phyloP scores from a whole-genome alignment of 805 yeast species.

The Kodamaea hsintzibuensis region DNA sequence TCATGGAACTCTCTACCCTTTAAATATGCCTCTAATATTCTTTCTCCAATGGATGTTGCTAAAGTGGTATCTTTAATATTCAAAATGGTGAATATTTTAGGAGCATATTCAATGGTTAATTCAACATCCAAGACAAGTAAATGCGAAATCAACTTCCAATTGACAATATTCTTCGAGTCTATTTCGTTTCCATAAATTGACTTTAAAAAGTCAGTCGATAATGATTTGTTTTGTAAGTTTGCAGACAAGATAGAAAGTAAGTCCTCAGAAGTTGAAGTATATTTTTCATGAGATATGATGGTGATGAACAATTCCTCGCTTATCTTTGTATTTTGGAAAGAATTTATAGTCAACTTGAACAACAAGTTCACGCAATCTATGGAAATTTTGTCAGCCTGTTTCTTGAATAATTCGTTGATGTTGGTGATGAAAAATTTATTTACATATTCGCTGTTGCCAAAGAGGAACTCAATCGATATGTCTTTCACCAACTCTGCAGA shows the following conservation, averaged over 20 bases:
- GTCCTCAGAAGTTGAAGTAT: conserved; percentile 41
- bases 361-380: conserved; percentile 16
- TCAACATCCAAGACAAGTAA: conserved; percentile 58
- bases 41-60: conserved; percentile 20
- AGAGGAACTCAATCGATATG: conserved; percentile 14
- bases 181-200: conserved; percentile 37
- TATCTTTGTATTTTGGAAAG: conserved; percentile 29
- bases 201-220: conserved; percentile 53
- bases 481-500: background rate
- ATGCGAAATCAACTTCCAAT: conserved; percentile 49
- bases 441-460: conserved; percentile 14
- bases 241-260: conserved; percentile 49
- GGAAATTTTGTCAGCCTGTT: conserved; percentile 14
- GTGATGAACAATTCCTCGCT: conserved; percentile 52
- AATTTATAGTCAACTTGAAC: conserved; percentile 30
- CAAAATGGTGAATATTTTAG: conserved; percentile 26
- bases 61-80: conserved; percentile 3
- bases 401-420: conserved; percentile 26
- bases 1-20: conserved; percentile 57
- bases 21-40: conserved; percentile 47
- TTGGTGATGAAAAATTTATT: conserved; percentile 25
- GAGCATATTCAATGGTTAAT: conserved; percentile 50
- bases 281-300: conserved; percentile 32
- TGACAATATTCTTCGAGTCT: conserved; percentile 18
- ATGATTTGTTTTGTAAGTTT: conserved; percentile 44